phyloP scores from a whole-genome alignment of 148 eudicot species.

The Polygonum aviculare region DNA sequence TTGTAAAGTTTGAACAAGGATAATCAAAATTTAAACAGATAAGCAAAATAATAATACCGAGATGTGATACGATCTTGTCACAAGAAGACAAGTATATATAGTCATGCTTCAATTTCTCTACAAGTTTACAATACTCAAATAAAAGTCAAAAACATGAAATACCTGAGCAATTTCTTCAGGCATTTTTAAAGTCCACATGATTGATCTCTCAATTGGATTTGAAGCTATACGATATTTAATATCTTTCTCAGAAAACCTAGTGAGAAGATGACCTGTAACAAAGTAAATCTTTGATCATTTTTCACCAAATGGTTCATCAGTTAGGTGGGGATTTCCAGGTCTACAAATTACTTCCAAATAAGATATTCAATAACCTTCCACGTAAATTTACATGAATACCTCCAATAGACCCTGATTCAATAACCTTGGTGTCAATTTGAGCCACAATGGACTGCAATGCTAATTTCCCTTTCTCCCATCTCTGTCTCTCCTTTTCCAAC shows the following conservation, averaged over 20 bases:
- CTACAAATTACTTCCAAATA: background rate
- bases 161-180: slow-evolving; percentile 74
- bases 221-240: slow-evolving; percentile 39
- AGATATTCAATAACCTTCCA: background rate
- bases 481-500: slow-evolving; percentile 54
- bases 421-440: slow-evolving; percentile 58
- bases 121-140: background rate
- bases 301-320: background rate
- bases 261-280: slow-evolving; percentile 59
- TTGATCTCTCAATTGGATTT: slow-evolving; percentile 67
- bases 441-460: slow-evolving; percentile 63
- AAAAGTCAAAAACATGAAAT: slow-evolving; percentile 14
- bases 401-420: slow-evolving; percentile 71
- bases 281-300: background rate
- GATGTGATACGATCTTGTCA: background rate
- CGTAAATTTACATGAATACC: slow-evolving; percentile 28
- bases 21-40: background rate
- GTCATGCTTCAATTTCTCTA: background rate
- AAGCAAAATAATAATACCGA: background rate
- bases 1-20: background rate
- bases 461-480: slow-evolving; percentile 70
- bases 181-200: slow-evolving; percentile 62
- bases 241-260: slow-evolving; percentile 68
- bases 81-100: background rate
- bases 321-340: background rate